phyloP scores from a whole-genome alignment of 257 asterid species.

The Oldenlandia corymbosa region DNA sequence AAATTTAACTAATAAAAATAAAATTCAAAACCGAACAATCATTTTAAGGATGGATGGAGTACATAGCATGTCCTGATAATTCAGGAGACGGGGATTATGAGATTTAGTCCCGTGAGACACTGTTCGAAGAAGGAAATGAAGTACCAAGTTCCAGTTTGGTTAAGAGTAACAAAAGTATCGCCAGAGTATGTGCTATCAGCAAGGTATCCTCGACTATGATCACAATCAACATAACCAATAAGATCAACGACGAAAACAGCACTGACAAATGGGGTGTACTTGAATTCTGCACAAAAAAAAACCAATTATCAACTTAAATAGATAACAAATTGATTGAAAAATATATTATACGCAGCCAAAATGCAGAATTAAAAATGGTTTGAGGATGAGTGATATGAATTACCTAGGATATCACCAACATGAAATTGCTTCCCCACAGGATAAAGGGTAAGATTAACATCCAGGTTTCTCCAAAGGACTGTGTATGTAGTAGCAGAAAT shows the following conservation, averaged over 20 bases:
- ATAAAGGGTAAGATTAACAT: not conserved
- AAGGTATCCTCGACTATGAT: not conserved
- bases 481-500: not conserved
- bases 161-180: not conserved
- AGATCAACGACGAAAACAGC: not conserved
- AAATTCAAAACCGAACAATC: no score
- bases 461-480: not conserved
- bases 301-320: not conserved
- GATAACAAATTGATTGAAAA: no score
- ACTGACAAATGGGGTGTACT: not conserved
- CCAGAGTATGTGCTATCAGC: not conserved
- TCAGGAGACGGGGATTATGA: not conserved
- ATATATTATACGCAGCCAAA: no score
- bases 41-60: no score
- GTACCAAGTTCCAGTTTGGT: not conserved
- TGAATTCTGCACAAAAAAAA: not conserved
- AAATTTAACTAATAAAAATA: no score
- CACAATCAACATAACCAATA: not conserved
- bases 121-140: not conserved
- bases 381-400: not conserved
- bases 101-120: not conserved
- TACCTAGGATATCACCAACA: not conserved
- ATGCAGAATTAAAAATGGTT: no score
- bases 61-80: no score
- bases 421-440: not conserved